Base-by-base conservation (phyloP, 495 filamentous ascomycete genomes). In the Aspergillus kassunensis region DNA sequence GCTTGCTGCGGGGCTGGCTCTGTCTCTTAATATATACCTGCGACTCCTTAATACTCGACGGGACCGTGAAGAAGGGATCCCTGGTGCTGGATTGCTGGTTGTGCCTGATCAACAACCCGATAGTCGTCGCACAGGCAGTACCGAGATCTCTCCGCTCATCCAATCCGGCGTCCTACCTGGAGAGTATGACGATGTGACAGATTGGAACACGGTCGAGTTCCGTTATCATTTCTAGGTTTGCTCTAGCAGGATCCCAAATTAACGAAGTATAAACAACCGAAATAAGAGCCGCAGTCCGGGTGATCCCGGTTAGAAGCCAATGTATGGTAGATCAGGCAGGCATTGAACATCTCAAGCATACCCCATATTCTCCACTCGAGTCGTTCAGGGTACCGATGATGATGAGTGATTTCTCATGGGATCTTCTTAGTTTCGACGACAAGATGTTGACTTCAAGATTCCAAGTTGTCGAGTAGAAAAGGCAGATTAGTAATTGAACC, bases 171-270 rank as follows among this genome's bases (percentile, higher is more conserved):
- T 57, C 20, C 54, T 60, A 13, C 57, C 65, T 13, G 62, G 70
- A 30, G 74, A 75, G 49, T 75, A 75, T 57, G 73, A 80, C 18
- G 79, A 80, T 63, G 58, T 73, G 13, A 77, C 75, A 11, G 79
- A 80, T 43, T 78, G 75, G 74, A 74, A 79, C 23, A 80, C 71
- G 4, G 57, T 67, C 2, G 77, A 77, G 1, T 81, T 81, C 51
- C 66, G 77, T 41, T 80, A 81, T 60, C 70, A 77, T 30, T 20
- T 57, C 12, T 43, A 42, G 27, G n/a, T n/a, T n/a, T n/a, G n/a
- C n/a, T n/a, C n/a, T n/a, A 51, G 24, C 15, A 49, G 34, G 33
- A 13, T 15, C 15, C n/a, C n/a, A n/a, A n/a, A n/a, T n/a, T n/a
- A n/a, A n/a, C n/a, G n/a, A n/a, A n/a, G n/a, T n/a, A n/a, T n/a